A percentile compares a stretch with the other conserved stretches of the same genome.
Conservation (phyloP, 805 yeast genomes). For the Candida tibetensis region DNA sequence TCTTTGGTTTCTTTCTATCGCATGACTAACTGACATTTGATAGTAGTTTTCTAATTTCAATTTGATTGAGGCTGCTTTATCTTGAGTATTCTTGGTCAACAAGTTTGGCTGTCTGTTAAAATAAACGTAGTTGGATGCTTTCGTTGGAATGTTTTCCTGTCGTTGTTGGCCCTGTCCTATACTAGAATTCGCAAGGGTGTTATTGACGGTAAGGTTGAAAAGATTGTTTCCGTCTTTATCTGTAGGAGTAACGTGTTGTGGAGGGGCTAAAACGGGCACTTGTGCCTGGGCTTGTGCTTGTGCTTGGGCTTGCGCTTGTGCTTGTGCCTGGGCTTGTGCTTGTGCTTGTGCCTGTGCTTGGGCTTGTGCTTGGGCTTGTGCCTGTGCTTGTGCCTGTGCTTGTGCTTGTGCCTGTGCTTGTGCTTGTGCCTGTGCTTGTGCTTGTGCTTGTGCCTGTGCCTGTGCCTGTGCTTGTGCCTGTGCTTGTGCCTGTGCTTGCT, state of each 20-base stretch:
- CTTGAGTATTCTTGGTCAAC: slow-evolving; percentile 72
- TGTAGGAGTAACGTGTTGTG: background rate
- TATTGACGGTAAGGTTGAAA: slow-evolving; percentile 14
- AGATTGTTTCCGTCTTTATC: slow-evolving; percentile 1
- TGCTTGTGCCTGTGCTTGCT: slow-evolving; percentile 11
- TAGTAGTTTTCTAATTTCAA: slow-evolving; percentile 80
- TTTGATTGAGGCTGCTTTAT: slow-evolving; percentile 80
- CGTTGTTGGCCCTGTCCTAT: slow-evolving; percentile 7
- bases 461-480: slow-evolving; percentile 13
- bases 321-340: slow-evolving; percentile 11
- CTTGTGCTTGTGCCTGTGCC: slow-evolving; percentile 13
- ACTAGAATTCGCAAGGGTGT: slow-evolving; percentile 14
- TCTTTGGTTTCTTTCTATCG: slow-evolving; percentile 93
- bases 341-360: slow-evolving; percentile 12
- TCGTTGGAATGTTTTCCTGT: slow-evolving; percentile 8
- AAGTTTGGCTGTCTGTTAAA: slow-evolving; percentile 82
- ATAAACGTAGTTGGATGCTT: slow-evolving; percentile 51
- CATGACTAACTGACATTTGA: slow-evolving; percentile 82
- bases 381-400: slow-evolving; percentile 12
- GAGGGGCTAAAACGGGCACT: slow-evolving; percentile 54
- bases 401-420: slow-evolving; percentile 15
- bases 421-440: slow-evolving; percentile 10
- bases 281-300: slow-evolving; percentile 24
- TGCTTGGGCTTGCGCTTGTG: slow-evolving; percentile 7
- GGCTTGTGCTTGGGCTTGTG: slow-evolving; percentile 12